These are phyloP conservation scores for Ogataea haglerorum DNA, from an alignment of 805 yeast genomes.

Conservation along the genomic window DNA sequence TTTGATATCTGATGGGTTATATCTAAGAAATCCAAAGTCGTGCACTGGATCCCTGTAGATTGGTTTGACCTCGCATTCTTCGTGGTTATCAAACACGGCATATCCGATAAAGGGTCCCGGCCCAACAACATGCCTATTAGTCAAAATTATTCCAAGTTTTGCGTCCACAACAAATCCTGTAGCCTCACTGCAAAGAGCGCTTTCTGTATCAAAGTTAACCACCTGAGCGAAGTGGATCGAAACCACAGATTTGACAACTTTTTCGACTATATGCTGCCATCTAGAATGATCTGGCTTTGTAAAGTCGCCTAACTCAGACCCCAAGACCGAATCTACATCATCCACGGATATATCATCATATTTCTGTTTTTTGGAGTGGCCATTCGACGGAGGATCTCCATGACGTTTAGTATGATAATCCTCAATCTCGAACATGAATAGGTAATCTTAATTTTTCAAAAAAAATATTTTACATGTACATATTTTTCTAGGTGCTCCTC, in stretches of 20 bases:
- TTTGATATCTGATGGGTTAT: constrained; percentile 66
- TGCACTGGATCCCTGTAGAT: constrained; percentile 93
- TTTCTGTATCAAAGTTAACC: constrained; percentile 82
- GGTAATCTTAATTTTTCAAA: not conserved
- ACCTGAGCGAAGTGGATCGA: constrained; percentile 86
- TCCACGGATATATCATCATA: constrained; percentile 3
- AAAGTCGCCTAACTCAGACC: constrained; percentile 8
- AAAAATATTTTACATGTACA: not conserved
- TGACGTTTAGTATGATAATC: not conserved
- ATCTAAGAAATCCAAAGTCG: constrained; percentile 86
- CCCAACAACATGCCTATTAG: constrained; percentile 93
- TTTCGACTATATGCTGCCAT: constrained; percentile 81
- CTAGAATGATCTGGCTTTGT: constrained; percentile 31
- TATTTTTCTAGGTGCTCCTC: constrained; percentile 11
- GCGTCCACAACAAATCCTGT: constrained; percentile 94
- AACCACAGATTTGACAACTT: constrained; percentile 81
- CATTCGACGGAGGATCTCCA: constrained; percentile 1
- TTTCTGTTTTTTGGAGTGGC: constrained; percentile 5
- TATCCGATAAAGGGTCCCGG: constrained; percentile 93
- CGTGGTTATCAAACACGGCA: constrained; percentile 91
- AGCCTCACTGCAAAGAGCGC: constrained; percentile 81
- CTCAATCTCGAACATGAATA: constrained; percentile 2
- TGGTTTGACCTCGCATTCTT: constrained; percentile 82
- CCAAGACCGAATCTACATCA: constrained; percentile 8
- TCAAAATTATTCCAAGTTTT: constrained; percentile 73